Conservation (phyloP, 306 rosid species). For the Carpinus viminea region DNA sequence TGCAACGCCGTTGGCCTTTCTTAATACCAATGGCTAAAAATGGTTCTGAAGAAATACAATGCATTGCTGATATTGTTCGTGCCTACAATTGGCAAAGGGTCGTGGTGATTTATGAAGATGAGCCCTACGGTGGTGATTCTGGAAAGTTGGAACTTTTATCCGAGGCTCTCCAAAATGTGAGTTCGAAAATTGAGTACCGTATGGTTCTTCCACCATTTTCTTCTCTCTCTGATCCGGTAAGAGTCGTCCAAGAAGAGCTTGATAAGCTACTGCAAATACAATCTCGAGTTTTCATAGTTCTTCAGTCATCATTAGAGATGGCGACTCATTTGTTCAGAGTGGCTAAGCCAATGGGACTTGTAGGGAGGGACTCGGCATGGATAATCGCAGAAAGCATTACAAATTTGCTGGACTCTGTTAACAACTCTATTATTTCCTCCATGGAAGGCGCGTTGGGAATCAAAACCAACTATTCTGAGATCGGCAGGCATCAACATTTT, state of each 20-base stretch:
- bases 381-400: conserved; percentile 58
- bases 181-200: conserved; percentile 49
- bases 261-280: conserved; percentile 35
- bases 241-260: conserved; percentile 49
- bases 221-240: conserved; percentile 50
- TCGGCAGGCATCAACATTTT: conserved; percentile 34
- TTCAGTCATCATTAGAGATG: conserved; percentile 54
- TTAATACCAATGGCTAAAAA: conserved; percentile 48
- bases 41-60: conserved; percentile 39
- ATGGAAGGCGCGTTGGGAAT: conserved; percentile 74
- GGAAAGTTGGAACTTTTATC: conserved; percentile 49
- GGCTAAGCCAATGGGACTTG: conserved; percentile 53
- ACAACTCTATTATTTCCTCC: conserved; percentile 43
- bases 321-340: conserved; percentile 48
- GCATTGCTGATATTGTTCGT: conserved; percentile 50
- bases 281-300: conserved; percentile 60
- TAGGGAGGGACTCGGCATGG: conserved; percentile 61
- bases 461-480: conserved; percentile 46
- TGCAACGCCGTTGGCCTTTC: conserved; percentile 54
- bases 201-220: conserved; percentile 51
- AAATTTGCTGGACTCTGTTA: conserved; percentile 45
- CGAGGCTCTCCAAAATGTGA: conserved; percentile 52
- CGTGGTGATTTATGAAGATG: conserved; percentile 51
- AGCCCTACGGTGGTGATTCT: conserved; percentile 41
- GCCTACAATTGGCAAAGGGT: conserved; percentile 38